Evolutionary conservation across 116 monocot species (phyloP).

Genomic region (Papilionanthe hybrid): DNA sequence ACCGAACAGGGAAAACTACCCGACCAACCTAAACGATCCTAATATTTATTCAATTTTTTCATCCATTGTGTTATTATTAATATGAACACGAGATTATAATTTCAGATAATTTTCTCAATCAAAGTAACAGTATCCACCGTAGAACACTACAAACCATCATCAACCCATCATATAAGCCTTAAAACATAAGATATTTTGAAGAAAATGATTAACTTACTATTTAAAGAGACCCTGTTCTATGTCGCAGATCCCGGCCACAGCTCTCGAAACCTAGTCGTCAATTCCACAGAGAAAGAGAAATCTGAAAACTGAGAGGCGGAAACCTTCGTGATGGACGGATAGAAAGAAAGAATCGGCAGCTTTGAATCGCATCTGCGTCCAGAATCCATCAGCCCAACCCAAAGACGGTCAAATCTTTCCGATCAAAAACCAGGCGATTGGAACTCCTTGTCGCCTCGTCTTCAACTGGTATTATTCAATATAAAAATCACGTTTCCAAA

Average conservation of each 20-base stretch:
- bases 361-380: conserved; percentile 3
- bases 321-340: conserved; percentile 7
- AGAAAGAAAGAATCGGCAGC: conserved; percentile 1
- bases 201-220: background rate
- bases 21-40: too few relatives aligned
- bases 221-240: conserved; percentile 13
- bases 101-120: background rate
- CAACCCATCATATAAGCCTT: background rate
- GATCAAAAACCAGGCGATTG: background rate
- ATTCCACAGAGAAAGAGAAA: conserved; percentile 17
- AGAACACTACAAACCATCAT: background rate
- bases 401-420: background rate
- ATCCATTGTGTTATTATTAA: background rate
- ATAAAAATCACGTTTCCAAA: too few relatives aligned
- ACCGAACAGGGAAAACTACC: too few relatives aligned
- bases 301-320: conserved; percentile 20
- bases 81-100: background rate
- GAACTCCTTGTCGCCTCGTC: background rate
- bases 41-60: too few relatives aligned
- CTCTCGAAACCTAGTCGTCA: conserved; percentile 64
- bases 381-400: conserved; percentile 39
- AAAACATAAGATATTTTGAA: background rate
- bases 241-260: conserved; percentile 38
- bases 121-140: background rate
- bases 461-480: too few relatives aligned